Percentiles rank a stretch among this genome's conserved stretches.
phyloP scores from a whole-genome alignment of 805 yeast genomes.

The Cyberlindnera petersonii region DNA sequence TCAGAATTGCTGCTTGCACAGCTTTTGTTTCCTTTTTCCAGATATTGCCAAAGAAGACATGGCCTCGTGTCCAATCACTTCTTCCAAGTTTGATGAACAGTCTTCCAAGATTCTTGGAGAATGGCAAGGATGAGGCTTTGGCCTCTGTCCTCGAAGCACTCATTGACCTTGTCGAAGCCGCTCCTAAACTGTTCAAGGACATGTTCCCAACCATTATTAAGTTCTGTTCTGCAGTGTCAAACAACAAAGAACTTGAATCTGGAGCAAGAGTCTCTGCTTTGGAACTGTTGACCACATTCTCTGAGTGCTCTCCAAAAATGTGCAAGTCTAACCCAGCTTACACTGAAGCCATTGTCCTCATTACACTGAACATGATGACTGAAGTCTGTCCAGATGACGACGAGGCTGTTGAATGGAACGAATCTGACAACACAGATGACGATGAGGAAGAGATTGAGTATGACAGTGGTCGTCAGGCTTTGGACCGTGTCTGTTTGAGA shows the following conservation, averaged over 20 bases:
- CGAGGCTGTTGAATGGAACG: constrained; percentile 84
- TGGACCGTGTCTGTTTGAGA: constrained; percentile 83
- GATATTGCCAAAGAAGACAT: constrained; percentile 68
- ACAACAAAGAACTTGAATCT: constrained; percentile 75
- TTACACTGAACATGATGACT: constrained; percentile 80
- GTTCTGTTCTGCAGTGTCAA: constrained; percentile 79
- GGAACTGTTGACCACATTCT: constrained; percentile 84
- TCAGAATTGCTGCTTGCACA: constrained; percentile 84
- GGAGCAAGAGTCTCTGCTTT: constrained; percentile 79
- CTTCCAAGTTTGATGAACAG: constrained; percentile 83
- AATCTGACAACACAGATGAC: constrained; percentile 71
- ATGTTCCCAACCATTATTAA: constrained; percentile 87
- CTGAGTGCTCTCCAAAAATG: constrained; percentile 94
- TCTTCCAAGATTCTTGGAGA: constrained; percentile 75
- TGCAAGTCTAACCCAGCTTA: constrained; percentile 76
- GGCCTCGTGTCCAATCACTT: constrained; percentile 74
- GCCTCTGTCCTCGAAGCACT: constrained; percentile 85
- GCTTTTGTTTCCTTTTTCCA: constrained; percentile 91
- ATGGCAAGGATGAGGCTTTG: constrained; percentile 75
- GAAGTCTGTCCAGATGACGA: constrained; percentile 89
- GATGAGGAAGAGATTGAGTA: constrained; percentile 84
- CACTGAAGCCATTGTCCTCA: constrained; percentile 65
- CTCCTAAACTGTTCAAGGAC: constrained; percentile 90
- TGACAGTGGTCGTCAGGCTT: constrained; percentile 90
- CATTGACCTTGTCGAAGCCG: constrained; percentile 86